These are phyloP conservation scores for Lablab purpureus DNA, from an alignment of 306 rosid species.

Conservation along the genomic window DNA sequence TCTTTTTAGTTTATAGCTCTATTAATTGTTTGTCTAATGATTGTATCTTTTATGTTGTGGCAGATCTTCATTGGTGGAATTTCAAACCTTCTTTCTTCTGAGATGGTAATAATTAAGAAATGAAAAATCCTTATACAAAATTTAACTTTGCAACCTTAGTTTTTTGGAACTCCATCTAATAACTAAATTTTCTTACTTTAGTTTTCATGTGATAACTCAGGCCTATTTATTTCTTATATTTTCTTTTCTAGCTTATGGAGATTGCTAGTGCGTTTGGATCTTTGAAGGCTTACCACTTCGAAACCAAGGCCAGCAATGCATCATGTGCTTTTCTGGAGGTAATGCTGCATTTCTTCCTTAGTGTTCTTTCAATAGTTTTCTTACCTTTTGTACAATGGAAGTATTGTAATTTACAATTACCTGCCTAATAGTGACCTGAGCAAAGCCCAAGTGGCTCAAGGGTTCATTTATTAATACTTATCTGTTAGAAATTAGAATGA, in stretches of 20 bases:
- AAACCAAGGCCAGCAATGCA: constrained; percentile 50
- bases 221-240: constrained; percentile 12
- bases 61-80: constrained; percentile 95
- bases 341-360: constrained; percentile 39
- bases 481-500: background rate
- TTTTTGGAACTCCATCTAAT: background rate
- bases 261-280: constrained; percentile 86
- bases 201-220: background rate
- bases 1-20: background rate
- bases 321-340: constrained; percentile 91
- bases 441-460: background rate
- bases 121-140: background rate
- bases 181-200: background rate
- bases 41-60: constrained; percentile 42
- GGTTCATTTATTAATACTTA: background rate
- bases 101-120: constrained; percentile 67
- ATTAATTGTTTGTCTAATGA: constrained; percentile 25
- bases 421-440: background rate
- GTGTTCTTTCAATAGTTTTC: background rate
- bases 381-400: constrained; percentile 1
- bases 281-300: constrained; percentile 87
- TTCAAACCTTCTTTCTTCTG: constrained; percentile 72
- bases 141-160: background rate
- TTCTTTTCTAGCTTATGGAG: constrained; percentile 74
- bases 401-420: background rate